Percentiles rank a stretch among this genome's conserved stretches.
Conservation (phyloP, 805 yeast species). For the Suhomyces sp. region DNA sequence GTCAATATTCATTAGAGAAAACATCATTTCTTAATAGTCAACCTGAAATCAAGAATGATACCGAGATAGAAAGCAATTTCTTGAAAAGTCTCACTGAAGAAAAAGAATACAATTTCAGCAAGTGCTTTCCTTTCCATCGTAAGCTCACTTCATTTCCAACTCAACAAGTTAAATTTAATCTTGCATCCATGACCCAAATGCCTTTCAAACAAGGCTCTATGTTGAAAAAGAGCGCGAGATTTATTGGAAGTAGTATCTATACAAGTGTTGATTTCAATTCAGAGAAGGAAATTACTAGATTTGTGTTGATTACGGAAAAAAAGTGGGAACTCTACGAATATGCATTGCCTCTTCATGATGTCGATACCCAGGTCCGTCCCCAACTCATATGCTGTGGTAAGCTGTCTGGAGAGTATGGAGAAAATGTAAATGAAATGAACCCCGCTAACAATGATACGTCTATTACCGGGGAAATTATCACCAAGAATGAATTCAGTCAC, state of each 20-base stretch:
- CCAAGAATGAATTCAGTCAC: constrained; percentile 18
- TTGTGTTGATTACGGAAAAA: constrained; percentile 64
- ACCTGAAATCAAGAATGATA: constrained; percentile 12
- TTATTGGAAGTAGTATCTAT: constrained; percentile 30
- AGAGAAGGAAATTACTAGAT: constrained; percentile 60
- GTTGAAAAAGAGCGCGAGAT: constrained; percentile 27
- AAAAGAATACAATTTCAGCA: constrained; percentile 68
- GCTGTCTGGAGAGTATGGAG: constrained; percentile 67
- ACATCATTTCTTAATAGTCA: constrained; percentile 7
- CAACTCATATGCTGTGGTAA: constrained; percentile 64
- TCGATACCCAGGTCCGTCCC: constrained; percentile 42
- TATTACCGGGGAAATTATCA: constrained; percentile 9
- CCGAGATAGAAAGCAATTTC: constrained; percentile 18
- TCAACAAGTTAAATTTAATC: constrained; percentile 47
- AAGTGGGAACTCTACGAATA: constrained; percentile 75
- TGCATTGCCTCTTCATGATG: constrained; percentile 39
- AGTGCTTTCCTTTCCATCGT: constrained; percentile 81
- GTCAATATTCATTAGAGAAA: constrained; percentile 1
- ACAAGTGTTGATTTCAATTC: constrained; percentile 27
- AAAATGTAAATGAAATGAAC: constrained; percentile 40
- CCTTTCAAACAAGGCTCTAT: constrained; percentile 23
- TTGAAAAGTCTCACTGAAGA: constrained; percentile 28
- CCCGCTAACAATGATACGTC: constrained; percentile 9
- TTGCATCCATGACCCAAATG: constrained; percentile 19
- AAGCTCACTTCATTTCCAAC: constrained; percentile 52